Percentiles rank a stretch among this genome's conserved stretches.
phyloP scores from a whole-genome alignment of 2,329 filamentous ascomycete species.

The Hymenotorrendiella dingleyae region DNA sequence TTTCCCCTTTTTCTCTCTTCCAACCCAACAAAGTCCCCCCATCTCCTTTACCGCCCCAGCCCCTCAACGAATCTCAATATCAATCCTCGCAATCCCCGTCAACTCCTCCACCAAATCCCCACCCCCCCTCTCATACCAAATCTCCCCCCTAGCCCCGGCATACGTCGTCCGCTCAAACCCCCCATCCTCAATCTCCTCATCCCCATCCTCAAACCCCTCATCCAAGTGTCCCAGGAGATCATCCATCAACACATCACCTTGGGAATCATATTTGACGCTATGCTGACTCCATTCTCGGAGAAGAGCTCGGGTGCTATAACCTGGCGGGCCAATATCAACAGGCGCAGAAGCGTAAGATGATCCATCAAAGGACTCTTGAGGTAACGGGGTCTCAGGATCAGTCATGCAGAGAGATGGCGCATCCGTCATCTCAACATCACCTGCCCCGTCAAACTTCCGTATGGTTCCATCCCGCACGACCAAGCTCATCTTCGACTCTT shows the following conservation, averaged over 20 bases:
- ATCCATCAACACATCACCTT: slow-evolving; percentile 20
- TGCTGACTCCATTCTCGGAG: slow-evolving; percentile 2
- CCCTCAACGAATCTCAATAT: slow-evolving; percentile 32
- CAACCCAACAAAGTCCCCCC: neutral
- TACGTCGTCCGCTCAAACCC: slow-evolving; percentile 8
- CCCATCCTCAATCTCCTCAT: slow-evolving; percentile 8
- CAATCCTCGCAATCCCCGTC: slow-evolving; percentile 34
- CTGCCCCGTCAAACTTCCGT: slow-evolving; percentile 14
- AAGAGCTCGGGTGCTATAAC: neutral
- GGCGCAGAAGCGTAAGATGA: slow-evolving; percentile 3
- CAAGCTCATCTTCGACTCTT: slow-evolving; percentile 6
- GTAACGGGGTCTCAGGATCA: neutral
- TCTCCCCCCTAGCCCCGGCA: slow-evolving; percentile 4
- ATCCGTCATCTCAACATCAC: slow-evolving; percentile 20
- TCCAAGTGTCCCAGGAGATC: slow-evolving; percentile 12
- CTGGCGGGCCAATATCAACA: neutral
- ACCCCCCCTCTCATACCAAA: neutral
- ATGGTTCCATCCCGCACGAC: slow-evolving; percentile 29
- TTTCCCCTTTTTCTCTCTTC: too few relatives aligned
- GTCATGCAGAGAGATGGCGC: neutral
- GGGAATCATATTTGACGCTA: neutral
- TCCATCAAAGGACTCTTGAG: slow-evolving; percentile 22
- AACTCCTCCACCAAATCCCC: slow-evolving; percentile 32
- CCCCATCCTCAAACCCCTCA: neutral
- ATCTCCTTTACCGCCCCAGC: too few relatives aligned